Conservation (phyloP, 148 eudicot genomes). For the Vaccinium myrtillus region DNA sequence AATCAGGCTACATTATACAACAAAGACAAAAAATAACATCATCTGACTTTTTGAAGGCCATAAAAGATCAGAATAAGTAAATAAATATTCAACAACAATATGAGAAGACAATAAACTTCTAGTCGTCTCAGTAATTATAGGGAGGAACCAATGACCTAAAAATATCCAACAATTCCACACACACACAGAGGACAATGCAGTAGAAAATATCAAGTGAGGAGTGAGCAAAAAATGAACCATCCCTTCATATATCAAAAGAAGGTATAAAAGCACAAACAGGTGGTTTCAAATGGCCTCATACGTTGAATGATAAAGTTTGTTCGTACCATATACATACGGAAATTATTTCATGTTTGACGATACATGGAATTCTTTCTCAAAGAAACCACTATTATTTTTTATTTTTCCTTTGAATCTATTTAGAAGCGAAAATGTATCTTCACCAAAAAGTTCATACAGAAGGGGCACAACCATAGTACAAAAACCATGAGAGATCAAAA, state of each 20-base stretch:
- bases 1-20: not conserved
- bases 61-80: not conserved
- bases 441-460: not conserved
- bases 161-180: not conserved
- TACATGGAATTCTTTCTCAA: not conserved
- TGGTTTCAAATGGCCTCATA: not conserved
- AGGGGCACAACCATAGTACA: not conserved
- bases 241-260: not conserved
- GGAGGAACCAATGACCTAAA: not conserved
- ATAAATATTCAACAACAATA: not conserved
- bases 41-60: not conserved
- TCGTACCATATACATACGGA: not conserved
- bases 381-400: not conserved
- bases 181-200: not conserved
- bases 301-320: not conserved
- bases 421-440: not conserved
- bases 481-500: not conserved
- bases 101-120: not conserved
- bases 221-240: not conserved
- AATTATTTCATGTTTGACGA: not conserved
- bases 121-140: not conserved
- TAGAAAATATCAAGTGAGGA: not conserved
- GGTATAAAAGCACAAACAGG: not conserved
- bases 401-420: not conserved
- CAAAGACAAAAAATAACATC: not conserved